These are phyloP conservation scores for Lepidium aucheri DNA, from an alignment of 345 rosid genomes.

Conservation along the genomic window DNA sequence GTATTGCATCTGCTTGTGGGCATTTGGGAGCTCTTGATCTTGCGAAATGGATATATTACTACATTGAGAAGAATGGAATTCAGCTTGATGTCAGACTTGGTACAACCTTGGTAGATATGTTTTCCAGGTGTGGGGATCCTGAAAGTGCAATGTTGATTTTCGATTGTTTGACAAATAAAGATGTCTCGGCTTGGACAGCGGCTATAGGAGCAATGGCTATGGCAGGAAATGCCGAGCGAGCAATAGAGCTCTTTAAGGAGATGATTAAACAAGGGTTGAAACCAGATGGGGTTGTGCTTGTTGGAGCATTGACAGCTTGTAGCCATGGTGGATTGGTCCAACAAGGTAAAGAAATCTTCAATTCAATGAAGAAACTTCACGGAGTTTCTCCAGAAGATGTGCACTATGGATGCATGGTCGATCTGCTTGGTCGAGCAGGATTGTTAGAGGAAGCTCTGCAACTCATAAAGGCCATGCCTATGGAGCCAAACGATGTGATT, in stretches of 20 bases:
- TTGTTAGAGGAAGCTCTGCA: slow-evolving; percentile 42
- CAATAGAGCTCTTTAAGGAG: slow-evolving; percentile 42
- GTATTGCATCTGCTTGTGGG: slow-evolving; percentile 58
- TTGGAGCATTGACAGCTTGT: slow-evolving; percentile 48
- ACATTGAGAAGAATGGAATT: slow-evolving; percentile 31
- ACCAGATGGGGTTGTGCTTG: slow-evolving; percentile 45
- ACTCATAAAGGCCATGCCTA: slow-evolving; percentile 44
- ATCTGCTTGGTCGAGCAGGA: slow-evolving; percentile 65
- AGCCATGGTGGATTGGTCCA: slow-evolving; percentile 56
- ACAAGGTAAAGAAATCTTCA: slow-evolving; percentile 46
- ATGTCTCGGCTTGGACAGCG: slow-evolving; percentile 70
- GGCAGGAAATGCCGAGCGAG: slow-evolving; percentile 40
- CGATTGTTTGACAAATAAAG: slow-evolving; percentile 36
- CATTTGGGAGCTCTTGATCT: slow-evolving; percentile 53
- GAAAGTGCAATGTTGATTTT: slow-evolving; percentile 47
- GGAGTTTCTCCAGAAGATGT: slow-evolving; percentile 41
- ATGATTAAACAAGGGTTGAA: slow-evolving; percentile 47
- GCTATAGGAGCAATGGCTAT: slow-evolving; percentile 57
- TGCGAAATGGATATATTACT: slow-evolving; percentile 49
- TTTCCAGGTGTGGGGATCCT: slow-evolving; percentile 60
- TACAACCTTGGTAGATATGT: slow-evolving; percentile 59
- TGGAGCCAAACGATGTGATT: slow-evolving; percentile 59
- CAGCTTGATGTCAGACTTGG: slow-evolving; percentile 43
- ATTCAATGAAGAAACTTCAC: slow-evolving; percentile 44
- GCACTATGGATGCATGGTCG: slow-evolving; percentile 74